A percentile compares a stretch with the other conserved stretches of the same genome.
phyloP scores from a whole-genome alignment of 306 rosid species.

The Cucumis cinereus region DNA sequence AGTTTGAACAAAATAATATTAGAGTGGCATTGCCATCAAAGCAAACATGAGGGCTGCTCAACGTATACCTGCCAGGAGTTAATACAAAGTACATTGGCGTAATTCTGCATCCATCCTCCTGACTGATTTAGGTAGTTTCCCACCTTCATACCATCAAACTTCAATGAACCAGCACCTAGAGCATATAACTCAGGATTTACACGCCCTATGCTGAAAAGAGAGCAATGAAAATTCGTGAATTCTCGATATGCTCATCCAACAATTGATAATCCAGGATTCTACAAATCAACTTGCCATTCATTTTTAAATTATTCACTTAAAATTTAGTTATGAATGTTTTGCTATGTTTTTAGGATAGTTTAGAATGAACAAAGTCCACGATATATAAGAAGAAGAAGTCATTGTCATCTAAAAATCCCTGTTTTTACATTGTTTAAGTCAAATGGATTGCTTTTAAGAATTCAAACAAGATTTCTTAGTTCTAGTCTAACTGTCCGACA shows the following conservation, averaged over 20 bases:
- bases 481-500: not conserved
- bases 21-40: not conserved
- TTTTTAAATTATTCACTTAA: not conserved
- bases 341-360: not conserved
- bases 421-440: not conserved
- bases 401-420: not conserved
- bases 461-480: not conserved
- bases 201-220: conserved; percentile 65
- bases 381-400: not conserved
- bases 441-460: not conserved
- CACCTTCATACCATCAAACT: conserved; percentile 21
- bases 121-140: conserved; percentile 25
- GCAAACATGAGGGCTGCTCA: not conserved
- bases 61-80: conserved; percentile 86
- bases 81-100: conserved; percentile 63
- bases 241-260: not conserved
- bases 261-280: not conserved
- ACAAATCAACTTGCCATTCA: not conserved
- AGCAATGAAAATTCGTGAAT: not conserved
- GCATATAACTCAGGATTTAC: conserved; percentile 73
- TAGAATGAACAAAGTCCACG: not conserved
- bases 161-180: conserved; percentile 56
- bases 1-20: not conserved
- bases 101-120: conserved; percentile 59
- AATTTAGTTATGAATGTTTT: not conserved